phyloP scores from a whole-genome alignment of 2,329 filamentous ascomycete species.

The Alternaria sp. region DNA sequence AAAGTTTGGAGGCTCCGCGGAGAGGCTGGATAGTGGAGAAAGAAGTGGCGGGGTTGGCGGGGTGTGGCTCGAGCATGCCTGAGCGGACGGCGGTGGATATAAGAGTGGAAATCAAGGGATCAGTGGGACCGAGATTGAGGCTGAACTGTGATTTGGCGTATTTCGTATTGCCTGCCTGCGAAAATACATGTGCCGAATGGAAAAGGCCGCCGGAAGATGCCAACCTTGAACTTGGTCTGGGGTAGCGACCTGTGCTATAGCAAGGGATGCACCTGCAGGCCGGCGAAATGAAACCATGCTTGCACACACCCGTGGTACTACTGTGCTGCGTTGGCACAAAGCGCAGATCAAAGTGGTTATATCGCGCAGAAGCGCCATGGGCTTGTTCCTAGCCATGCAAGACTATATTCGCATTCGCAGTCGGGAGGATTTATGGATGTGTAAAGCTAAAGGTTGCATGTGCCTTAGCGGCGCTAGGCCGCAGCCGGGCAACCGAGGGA shows the following conservation, averaged over 20 bases:
- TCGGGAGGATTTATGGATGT: background rate
- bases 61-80: slow-evolving; percentile 34
- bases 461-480: background rate
- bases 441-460: background rate
- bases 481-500: background rate
- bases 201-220: too few relatives aligned
- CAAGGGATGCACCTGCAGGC: background rate
- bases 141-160: background rate
- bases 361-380: background rate
- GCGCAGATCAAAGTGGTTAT: background rate
- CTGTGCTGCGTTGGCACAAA: background rate
- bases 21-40: slow-evolving; percentile 22
- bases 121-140: background rate
- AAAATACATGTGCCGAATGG: background rate
- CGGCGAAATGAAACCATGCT: background rate
- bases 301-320: background rate
- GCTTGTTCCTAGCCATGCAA: background rate
- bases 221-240: background rate
- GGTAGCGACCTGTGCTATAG: background rate
- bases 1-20: slow-evolving; percentile 20
- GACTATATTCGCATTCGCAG: background rate
- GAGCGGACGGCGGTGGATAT: background rate
- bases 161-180: background rate
- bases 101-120: background rate
- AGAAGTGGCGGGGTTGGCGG: slow-evolving; percentile 23